Evolutionary conservation across 768 basidiomycete species (phyloP), one percentile per base, ranked within the genome.

Genomic region (Lepiota brunneoincarnata): DNA sequence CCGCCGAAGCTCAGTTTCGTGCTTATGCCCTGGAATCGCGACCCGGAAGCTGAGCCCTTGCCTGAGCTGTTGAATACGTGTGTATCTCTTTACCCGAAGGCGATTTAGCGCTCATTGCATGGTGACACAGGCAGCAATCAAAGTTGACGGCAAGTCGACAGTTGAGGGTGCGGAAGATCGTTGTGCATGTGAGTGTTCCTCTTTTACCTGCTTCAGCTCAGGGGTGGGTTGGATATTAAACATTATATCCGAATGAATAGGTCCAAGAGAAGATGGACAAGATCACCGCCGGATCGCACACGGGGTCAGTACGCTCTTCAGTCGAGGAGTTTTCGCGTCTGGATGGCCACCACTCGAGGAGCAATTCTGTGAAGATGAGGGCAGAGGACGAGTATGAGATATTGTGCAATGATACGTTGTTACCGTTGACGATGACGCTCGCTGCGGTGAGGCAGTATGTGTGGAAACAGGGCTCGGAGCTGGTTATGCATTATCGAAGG

Each of bases 391-490:
- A 79, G 24, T 88, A 91, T 66, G 95, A 98, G 70, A 83, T 98
- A 40, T 67, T 97, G 23, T 97, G 94, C 69, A 92, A 91, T 60
- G 89, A 92, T 57, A 74, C 79, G n/a, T 73, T 90, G 14, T 75
- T 98, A 31, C 89, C 95, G 20, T 74, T 89, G 23, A 84, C 86
- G 59, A 93, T 96, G 85, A 95, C 91, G 4, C 78, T 99, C 34
- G 95, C 91, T 3, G 89, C 89, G 15, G 87, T 95, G 54, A 84
- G 92, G 56, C 93, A 95, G 67, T 97, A 83, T 61, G 81, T 93
- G 18, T 97, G 92, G 93, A 84, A 82, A 61, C 86, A 88, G 59
- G 71, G 79, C 15, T 74, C 75, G 5, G 91, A 93, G 67, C 69
- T 93, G 51, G 78, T 78, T 50, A 82, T 93, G 83, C 75, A 89